Base-by-base conservation (phyloP, 192 early-diverging fungal genomes). In the Entrophospora sp. region DNA sequence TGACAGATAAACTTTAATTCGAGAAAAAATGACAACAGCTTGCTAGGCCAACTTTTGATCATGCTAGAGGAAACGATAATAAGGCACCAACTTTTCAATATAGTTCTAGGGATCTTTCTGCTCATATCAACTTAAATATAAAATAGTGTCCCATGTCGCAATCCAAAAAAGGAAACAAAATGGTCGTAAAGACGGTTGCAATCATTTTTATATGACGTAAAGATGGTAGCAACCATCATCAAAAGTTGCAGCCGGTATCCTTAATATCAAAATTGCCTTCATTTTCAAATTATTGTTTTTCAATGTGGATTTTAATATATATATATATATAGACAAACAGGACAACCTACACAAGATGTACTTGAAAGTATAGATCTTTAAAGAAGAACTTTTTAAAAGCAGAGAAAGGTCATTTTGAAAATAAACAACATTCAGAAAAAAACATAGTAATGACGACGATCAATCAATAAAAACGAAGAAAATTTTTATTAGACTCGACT, bases 61-160 rank as follows among this genome's bases (percentile, higher is more conserved):
- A 86, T 18, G 88, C 88, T 53, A 77, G 83, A 68, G 88, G 88
- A 58, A 81, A 84, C 52, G 84, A 78, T 20, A 77, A 72, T 35
- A 74, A 80, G 52, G 83, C 79, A 42, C 76, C 87, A 24, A 84
- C 85, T 27, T 80, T 83, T 27, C 78, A 83, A 67, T 81, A 81
- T 28, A 83, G 84, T 27, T 76, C 84, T 30, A 81, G 85, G 46
- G 90, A 89, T 72, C 72, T 92, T 28, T 81, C 88, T 13, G 79
- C 84, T 28, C 87, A 92, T 52, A 90, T 86, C 83, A 82, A 64
- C 83, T 92, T 65, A 92, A 92, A 67, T 87, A 79, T 61, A 79
- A 87, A 73, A n/a, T n/a, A n/a, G n/a, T n/a, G n/a, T n/a, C n/a
- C n/a, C n/a, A n/a, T n/a, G n/a, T n/a, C n/a, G n/a, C n/a, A n/a